Evolutionary conservation across 2,329 filamentous ascomycete species (phyloP).

Genomic region (Colletotrichum destructivum): DNA sequence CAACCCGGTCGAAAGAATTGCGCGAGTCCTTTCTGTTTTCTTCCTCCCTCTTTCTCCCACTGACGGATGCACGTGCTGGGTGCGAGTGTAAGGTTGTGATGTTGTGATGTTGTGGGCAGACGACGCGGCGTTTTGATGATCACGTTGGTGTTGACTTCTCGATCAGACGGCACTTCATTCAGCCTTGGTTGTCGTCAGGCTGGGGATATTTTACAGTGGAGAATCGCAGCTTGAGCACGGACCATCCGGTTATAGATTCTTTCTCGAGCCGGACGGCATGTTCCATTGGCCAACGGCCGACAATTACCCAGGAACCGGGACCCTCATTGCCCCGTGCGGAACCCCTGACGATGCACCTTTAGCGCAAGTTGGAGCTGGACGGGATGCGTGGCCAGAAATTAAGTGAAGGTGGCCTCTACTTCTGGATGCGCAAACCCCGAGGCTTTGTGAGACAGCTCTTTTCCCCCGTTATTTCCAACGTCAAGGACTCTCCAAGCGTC

Average conservation of each 20-base stretch:
- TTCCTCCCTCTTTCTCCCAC: not conserved
- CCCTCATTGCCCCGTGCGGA: slow-evolving; percentile 29
- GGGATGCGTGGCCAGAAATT: slow-evolving; percentile 42
- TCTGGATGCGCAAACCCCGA: not conserved
- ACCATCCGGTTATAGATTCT: slow-evolving; percentile 17
- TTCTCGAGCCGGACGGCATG: slow-evolving; percentile 17
- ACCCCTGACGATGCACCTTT: slow-evolving; percentile 38
- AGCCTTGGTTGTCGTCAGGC: slow-evolving; percentile 39
- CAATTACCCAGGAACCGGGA: slow-evolving; percentile 26
- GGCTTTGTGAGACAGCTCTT: slow-evolving; percentile 8
- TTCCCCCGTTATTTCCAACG: not conserved
- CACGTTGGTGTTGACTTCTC: slow-evolving; percentile 10
- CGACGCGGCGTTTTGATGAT: slow-evolving; percentile 8
- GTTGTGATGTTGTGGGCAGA: not conserved
- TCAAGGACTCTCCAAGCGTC: slow-evolving; percentile 11
- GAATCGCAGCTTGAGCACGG: slow-evolving; percentile 38
- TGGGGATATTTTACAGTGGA: slow-evolving; percentile 39
- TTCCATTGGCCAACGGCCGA: slow-evolving; percentile 38
- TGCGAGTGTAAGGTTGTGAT: not conserved
- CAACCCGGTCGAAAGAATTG: too few relatives aligned
- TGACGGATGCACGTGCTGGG: not conserved
- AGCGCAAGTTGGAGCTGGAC: slow-evolving; percentile 33
- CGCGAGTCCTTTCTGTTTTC: too few relatives aligned
- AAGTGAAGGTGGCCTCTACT: slow-evolving; percentile 57
- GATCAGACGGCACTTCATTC: slow-evolving; percentile 3